Base-by-base conservation (phyloP, 2,329 filamentous ascomycete genomes). In the Hymenoscyphus albidus region DNA sequence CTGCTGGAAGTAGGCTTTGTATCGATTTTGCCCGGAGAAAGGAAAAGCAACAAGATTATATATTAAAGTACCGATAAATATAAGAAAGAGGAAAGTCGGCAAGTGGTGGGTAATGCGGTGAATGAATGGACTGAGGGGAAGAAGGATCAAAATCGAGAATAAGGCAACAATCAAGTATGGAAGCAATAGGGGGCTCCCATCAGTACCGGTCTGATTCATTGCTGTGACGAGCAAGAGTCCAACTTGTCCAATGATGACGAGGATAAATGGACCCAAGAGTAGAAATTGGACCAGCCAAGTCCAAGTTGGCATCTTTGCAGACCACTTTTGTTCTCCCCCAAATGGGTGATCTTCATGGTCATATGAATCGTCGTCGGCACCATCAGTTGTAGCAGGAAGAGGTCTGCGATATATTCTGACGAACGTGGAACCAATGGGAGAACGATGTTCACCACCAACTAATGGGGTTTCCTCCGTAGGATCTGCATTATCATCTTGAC, bases 31-130 rank as follows among this genome's bases (percentile, higher is more conserved):
- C 27, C 85, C 79, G 0, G 92, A 95, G 77, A 98, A 98, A 0
- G 95, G 95, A 76, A 97, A 97, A 1, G 91, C 91, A 2, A 85
- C 78, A 4, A 97, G 84, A 74, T 96, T 96, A 80, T 97, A 98
- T 63, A 93, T 83, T 35, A 96, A 78, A 0, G 92, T 96, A 38
- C 83, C 91, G 31, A 86, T 73, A 67, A 93, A 91, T 9, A 97
- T 79, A 13, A 88, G 74, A 35, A 96, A 81, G 16, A 97, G 77
- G 71, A 96, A 88, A 0, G 89, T 79, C 0, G 95, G 93, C 3
- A 98, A 76, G 65, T 96, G 92, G 74, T 90, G 90, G 1, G 89
- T 92, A 68, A 95, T 86, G 55, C 94, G 89, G 75, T 98, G 93
- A 51, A 97, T 82, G 74, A 96, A 96, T 0, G 95, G 95, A 0